Evolutionary conservation across 495 filamentous ascomycete species (phyloP).

Genomic region (Penicillium arizonense): DNA sequence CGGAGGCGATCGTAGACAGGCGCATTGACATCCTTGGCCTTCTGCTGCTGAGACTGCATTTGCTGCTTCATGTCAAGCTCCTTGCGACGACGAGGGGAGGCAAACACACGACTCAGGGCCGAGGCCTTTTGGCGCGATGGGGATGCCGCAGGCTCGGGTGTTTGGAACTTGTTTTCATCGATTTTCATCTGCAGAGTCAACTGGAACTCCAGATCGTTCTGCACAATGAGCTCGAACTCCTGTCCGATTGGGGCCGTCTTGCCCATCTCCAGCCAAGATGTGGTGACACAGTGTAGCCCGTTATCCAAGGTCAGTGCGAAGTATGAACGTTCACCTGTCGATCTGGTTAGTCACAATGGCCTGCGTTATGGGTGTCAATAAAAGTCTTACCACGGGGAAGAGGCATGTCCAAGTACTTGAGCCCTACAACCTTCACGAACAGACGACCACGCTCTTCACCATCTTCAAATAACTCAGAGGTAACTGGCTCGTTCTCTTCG

Average conservation of each 20-base stretch:
- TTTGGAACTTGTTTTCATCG: conserved; percentile 61
- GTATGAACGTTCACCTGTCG: conserved; percentile 77
- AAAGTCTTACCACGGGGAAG: conserved; percentile 75
- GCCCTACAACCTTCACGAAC: conserved; percentile 95
- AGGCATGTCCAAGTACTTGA: conserved; percentile 91
- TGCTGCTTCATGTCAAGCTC: conserved; percentile 81
- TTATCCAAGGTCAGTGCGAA: conserved; percentile 97
- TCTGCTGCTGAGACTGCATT: conserved; percentile 70
- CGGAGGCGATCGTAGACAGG: conserved; percentile 79
- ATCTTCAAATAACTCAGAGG: conserved; percentile 62
- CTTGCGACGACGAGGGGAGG: conserved; percentile 91
- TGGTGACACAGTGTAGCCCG: conserved; percentile 95
- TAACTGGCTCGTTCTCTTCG: conserved; percentile 56
- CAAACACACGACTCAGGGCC: conserved; percentile 87
- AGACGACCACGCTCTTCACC: conserved; percentile 86
- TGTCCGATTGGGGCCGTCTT: conserved; percentile 94
- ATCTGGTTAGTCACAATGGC: conserved; percentile 24
- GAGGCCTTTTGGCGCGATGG: conserved; percentile 72
- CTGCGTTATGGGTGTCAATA: background rate
- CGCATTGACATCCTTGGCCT: conserved; percentile 66
- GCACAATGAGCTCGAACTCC: conserved; percentile 96
- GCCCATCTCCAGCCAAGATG: conserved; percentile 90
- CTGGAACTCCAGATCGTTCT: conserved; percentile 95
- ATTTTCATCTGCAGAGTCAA: conserved; percentile 94
- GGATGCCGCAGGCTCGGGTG: conserved; percentile 47